These are phyloP conservation scores for Cystobasidium onofrii DNA, from an alignment of 768 basidiomycete species.

Conservation along the genomic window DNA sequence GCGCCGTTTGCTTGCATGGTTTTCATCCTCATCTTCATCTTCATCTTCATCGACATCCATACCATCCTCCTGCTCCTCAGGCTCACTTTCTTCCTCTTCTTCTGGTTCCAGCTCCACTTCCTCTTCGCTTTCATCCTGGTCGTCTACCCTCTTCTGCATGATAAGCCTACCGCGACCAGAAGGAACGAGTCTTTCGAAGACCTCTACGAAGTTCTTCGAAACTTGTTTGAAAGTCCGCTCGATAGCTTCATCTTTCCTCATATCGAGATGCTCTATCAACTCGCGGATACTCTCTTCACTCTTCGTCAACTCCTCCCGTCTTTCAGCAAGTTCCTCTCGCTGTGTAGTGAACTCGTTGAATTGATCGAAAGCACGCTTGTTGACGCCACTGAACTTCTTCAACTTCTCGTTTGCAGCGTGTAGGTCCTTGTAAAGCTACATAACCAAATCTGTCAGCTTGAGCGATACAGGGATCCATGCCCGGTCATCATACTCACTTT, in stretches of 20 bases:
- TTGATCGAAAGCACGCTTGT: conserved; percentile 99
- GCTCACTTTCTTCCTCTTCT: conserved; percentile 33
- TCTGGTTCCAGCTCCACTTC: conserved; percentile 2
- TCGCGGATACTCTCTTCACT: conserved; percentile 84
- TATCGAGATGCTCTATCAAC: conserved; percentile 84
- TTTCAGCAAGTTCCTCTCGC: conserved; percentile 75
- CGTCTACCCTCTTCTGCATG: conserved; percentile 83
- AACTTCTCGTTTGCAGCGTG: conserved; percentile 83
- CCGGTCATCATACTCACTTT: no score
- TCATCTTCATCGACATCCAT: conserved; percentile 43
- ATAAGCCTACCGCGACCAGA: conserved; percentile 83
- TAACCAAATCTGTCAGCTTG: neutral
- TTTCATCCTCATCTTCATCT: conserved; percentile 40
- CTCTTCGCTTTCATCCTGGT: conserved; percentile 50
- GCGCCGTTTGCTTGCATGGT: conserved; percentile 9
- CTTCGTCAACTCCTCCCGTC: conserved; percentile 82
- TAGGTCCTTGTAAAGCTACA: conserved; percentile 82
- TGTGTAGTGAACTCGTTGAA: conserved; percentile 97
- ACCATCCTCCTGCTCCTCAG: conserved; percentile 42
- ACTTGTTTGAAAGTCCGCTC: conserved; percentile 98
- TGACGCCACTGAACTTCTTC: conserved; percentile 95
- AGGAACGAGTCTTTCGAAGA: conserved; percentile 91
- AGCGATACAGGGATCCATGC: no score
- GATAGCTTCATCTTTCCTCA: conserved; percentile 96
- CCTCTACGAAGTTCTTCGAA: conserved; percentile 90